These are phyloP conservation scores for Proliferodiscus dingleyae DNA, from an alignment of 2,329 filamentous ascomycete species.

Conservation along the genomic window DNA sequence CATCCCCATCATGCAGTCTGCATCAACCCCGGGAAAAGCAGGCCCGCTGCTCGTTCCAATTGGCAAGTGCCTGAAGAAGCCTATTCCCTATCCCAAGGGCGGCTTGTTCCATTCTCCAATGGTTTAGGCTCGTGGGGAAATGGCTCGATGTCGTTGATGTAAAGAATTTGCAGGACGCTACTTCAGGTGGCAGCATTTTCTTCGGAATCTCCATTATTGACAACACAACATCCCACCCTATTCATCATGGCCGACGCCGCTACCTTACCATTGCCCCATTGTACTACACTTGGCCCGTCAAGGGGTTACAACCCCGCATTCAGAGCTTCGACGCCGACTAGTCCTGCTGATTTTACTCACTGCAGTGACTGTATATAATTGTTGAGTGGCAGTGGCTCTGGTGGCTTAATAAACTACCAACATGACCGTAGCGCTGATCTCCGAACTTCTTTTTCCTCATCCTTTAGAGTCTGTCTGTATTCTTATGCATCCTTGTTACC, in stretches of 20 bases:
- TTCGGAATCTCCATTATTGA: background rate
- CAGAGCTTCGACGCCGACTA: no score
- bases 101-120: constrained; percentile 19
- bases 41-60: constrained; percentile 24
- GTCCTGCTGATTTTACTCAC: constrained; percentile 4
- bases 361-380: constrained; percentile 6
- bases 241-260: background rate
- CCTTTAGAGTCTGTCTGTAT: no score
- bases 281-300: background rate
- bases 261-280: background rate
- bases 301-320: constrained; percentile 2
- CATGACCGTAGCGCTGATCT: no score
- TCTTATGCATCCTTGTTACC: constrained; percentile 1
- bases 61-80: constrained; percentile 23
- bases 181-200: background rate
- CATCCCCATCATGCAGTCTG: constrained; percentile 23
- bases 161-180: background rate
- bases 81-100: constrained; percentile 7
- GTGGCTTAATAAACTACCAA: no score
- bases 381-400: no score
- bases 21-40: constrained; percentile 10
- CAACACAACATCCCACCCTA: constrained; percentile 6
- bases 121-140: constrained; percentile 21
- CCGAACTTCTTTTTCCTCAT: no score
- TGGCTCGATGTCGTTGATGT: constrained; percentile 25